Evolutionary conservation across 306 rosid genomes (phyloP), one percentile per base, ranked within the genome.

Genomic region (Corylus avellana): DNA sequence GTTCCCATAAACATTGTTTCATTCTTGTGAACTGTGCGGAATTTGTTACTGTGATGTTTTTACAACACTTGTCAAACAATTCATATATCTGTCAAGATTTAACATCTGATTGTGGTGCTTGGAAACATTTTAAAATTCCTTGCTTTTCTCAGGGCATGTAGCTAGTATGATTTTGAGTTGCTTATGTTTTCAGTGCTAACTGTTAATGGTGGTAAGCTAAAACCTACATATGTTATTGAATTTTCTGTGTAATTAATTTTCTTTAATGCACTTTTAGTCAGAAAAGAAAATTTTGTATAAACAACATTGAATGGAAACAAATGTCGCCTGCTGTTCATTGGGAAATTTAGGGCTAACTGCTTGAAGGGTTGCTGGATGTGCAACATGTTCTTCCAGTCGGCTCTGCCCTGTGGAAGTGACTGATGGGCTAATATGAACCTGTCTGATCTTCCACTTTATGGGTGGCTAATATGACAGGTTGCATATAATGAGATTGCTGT

Each of bases 81-180:
- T 39, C 47, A 4, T 17, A 66, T 16, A 37, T 8, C n/a, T 32
- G 7, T 67, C 8, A 25, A 10, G 66, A 25, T 39, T 39, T 37
- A 32, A 35, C 72, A 67, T 67, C 49, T 16, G 50, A 67, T 67
- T 67, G 12, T 42, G 50, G 27, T 67, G 72, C 72, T 39, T 39
- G 50, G 50, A 44, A 18, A 39, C 1, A 4, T 39, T 67, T 39
- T 18, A 18, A 67, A 37, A 39, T 50, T 4, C 3, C 3, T 18
- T 20, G 50, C 42, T 63, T 63, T 32, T 63, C 46, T 29, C 10
- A 62, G 42, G 46, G 46, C 10, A 63, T 32, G 13, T 63, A 12
- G 70, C 46, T 3, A 63, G 63, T 63, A 63, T 32, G 10, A 13
- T 8, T 12, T 63, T 63, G 16, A 29, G 70, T 63, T 63, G 70